Evolutionary conservation across 805 yeast species (phyloP), one percentile per base, ranked within the genome.

Genomic region (Nakazawaea ernobii): DNA sequence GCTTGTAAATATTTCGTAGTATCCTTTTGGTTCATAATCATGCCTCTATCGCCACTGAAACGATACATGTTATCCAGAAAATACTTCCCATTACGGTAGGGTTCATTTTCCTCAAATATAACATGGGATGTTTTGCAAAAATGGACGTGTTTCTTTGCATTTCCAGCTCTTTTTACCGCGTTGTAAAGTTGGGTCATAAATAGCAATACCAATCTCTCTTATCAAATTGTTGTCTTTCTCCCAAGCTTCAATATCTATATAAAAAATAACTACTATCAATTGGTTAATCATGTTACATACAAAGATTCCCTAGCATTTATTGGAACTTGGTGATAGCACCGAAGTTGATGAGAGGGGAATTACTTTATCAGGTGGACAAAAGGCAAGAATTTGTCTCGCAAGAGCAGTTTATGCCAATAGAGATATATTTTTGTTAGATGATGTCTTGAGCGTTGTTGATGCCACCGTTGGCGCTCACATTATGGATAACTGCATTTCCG

Each of bases 331-430:
- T 35, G 95, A 88, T 58, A 56, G 60, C 43, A 86, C 95, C 1
- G 87, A 84, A 61, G 85, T 87, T 55, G 96, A 95, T 52, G 95
- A 87, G 61, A 73, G 88, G 59, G 96, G 95, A 54, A 82, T 88
- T 43, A 86, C 90, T 2, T 64, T 87, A 33, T 83, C 91, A 4
- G 96, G 96, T 50, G 96, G 96, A 43, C 96, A 87, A 62, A 87
- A 86, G 69, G 92, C 95, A 1, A 74, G 95, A 61, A 75, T 87
- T 45, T 79, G 80, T 58, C 66, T 87, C 50, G 95, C 95, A 3
- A 74, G 95, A 59, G 84, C 92, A 2, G 88, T 85, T 2, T 87
- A 87, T 57, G 78, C 82, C 11, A 71, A 80, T 27, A 74, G 75
- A 15, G 89, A 84, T 57, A 81, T 86, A 24, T 73, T 83, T 37